Evolutionary conservation across 495 filamentous ascomycete genomes (phyloP).

Genomic region (Pyrenula aspistea): DNA sequence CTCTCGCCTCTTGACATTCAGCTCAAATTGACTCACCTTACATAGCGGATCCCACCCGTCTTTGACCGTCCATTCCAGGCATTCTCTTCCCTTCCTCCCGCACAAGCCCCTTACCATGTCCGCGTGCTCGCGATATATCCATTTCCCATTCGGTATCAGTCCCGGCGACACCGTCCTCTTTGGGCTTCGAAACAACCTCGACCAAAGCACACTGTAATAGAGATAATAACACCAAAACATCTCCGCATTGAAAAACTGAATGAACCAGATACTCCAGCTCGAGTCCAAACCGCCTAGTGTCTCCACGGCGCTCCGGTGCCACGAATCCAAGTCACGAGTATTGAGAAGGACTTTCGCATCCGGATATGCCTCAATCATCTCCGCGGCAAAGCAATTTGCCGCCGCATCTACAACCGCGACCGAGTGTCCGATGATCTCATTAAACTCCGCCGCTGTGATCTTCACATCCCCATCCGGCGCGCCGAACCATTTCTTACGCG

Average conservation of each 20-base stretch:
- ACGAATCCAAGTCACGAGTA: conserved; percentile 22
- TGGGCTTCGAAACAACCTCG: conserved; percentile 1
- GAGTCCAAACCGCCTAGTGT: background rate
- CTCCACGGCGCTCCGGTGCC: conserved; percentile 12
- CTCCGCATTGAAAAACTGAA: conserved; percentile 8
- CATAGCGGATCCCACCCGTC: conserved; percentile 48
- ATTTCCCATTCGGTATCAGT: background rate
- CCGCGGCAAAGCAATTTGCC: conserved; percentile 19
- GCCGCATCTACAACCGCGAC: conserved; percentile 27
- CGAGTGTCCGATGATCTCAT: conserved; percentile 28
- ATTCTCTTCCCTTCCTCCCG: conserved; percentile 15
- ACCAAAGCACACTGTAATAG: background rate
- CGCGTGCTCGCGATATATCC: conserved; percentile 17
- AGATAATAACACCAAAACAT: conserved; percentile 7
- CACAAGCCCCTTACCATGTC: conserved; percentile 16
- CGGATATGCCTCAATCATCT: conserved; percentile 32
- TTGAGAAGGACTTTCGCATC: conserved; percentile 33
- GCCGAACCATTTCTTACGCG: conserved; percentile 5
- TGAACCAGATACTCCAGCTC: conserved; percentile 1
- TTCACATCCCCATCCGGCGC: background rate
- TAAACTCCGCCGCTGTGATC: conserved; percentile 26
- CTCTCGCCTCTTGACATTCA: background rate
- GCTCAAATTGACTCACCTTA: conserved; percentile 15
- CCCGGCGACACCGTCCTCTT: background rate
- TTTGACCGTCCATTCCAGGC: conserved; percentile 41